Percentiles rank a stretch among this genome's conserved stretches.
Evolutionary conservation across 2,329 filamentous ascomycete species (phyloP).

Genomic region (Septoria petroselini): DNA sequence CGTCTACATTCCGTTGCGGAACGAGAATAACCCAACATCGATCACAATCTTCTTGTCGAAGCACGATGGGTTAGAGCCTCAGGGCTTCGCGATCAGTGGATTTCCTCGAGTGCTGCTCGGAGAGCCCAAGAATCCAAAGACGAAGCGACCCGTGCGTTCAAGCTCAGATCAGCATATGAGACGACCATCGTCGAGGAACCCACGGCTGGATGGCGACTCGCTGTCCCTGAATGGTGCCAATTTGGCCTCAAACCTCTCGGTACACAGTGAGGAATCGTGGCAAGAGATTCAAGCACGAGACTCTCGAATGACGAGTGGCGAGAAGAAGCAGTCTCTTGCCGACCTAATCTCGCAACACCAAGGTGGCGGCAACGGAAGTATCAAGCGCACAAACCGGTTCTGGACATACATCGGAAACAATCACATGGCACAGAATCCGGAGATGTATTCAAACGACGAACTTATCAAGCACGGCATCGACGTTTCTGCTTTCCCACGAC

Average conservation of each 20-base stretch:
- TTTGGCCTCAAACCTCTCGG: conserved; percentile 1
- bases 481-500: conserved; percentile 7
- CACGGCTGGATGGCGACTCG: conserved; percentile 26
- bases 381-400: conserved; percentile 36
- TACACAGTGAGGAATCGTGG: conserved; percentile 27
- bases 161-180: conserved; percentile 28
- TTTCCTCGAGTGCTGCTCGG: conserved; percentile 37
- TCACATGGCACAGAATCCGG: conserved; percentile 37
- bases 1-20: conserved; percentile 34
- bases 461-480: conserved; percentile 31
- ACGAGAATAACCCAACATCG: conserved; percentile 34
- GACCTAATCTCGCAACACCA: conserved; percentile 35
- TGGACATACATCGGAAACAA: conserved; percentile 39
- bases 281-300: conserved; percentile 25
- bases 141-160: conserved; percentile 24
- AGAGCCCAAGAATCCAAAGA: conserved; percentile 23
- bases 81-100: conserved; percentile 38
- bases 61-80: conserved; percentile 36
- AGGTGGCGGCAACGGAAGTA: conserved; percentile 18
- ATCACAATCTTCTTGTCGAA: conserved; percentile 37
- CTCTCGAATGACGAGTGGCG: conserved; percentile 15
- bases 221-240: conserved; percentile 29
- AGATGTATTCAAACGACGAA: conserved; percentile 34
- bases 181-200: conserved; percentile 13
- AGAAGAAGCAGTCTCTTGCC: conserved; percentile 32